phyloP scores from a whole-genome alignment of 1,284 basidiomycete genomes.

The Neotropicomus parvogracilis region DNA sequence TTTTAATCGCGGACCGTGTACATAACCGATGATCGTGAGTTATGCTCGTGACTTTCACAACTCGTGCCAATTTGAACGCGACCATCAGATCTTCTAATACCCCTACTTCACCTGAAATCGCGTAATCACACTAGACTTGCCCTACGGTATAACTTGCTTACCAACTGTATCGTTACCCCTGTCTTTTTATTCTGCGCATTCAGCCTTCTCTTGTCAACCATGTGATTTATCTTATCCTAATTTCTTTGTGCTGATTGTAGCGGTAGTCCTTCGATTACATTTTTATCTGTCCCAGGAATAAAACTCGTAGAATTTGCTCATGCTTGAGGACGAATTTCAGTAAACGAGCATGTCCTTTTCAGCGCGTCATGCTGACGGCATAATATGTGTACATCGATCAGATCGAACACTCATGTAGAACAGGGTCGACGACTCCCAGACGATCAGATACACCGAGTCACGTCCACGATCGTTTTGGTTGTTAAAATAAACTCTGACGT shows the following conservation, averaged over 20 bases:
- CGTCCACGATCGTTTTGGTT: too few species aligned
- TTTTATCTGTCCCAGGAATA: conserved; percentile 10
- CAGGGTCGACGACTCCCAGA: not conserved
- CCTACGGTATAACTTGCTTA: not conserved
- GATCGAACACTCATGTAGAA: not conserved
- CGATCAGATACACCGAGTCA: not conserved
- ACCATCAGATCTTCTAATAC: conserved; percentile 5
- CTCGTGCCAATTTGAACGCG: not conserved
- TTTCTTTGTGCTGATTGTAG: conserved; percentile 20
- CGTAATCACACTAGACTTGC: not conserved
- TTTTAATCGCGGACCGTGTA: not conserved
- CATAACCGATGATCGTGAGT: conserved; percentile 13
- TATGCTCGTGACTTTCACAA: not conserved
- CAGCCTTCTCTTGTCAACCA: too few species aligned
- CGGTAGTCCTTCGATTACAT: conserved; percentile 13
- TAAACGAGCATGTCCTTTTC: not conserved
- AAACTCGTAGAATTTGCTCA: not conserved
- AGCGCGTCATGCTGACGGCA: not conserved
- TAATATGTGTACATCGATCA: too few species aligned
- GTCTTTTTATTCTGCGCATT: too few species aligned
- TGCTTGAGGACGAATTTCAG: not conserved
- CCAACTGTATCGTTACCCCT: not conserved
- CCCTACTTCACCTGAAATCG: not conserved
- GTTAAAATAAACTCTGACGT: too few species aligned
- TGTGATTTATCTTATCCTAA: not conserved